Percentiles rank a stretch among this genome's conserved stretches.
Evolutionary conservation across 106 monocot genomes (phyloP).

Genomic region (Alisma plantagoaquatica): DNA sequence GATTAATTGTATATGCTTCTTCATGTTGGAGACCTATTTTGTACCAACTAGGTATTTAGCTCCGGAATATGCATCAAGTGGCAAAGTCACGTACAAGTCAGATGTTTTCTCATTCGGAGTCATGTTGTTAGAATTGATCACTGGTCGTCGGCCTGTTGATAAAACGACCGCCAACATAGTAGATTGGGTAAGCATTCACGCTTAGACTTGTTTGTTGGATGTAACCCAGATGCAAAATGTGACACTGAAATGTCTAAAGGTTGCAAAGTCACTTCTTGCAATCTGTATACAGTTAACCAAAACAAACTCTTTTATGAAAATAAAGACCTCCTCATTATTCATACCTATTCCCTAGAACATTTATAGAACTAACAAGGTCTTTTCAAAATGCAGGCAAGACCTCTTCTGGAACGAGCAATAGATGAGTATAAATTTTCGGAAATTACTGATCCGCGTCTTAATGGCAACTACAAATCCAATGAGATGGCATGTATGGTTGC

Average conservation of each 20-base stretch:
- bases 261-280: no score
- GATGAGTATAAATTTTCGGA: slow-evolving; percentile 4
- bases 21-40: no score
- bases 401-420: background rate
- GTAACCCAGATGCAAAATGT: no score
- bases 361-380: no score
- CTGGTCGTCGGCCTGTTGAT: background rate
- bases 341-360: background rate
- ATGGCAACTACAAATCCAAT: slow-evolving; percentile 2
- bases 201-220: no score
- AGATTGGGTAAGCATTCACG: slow-evolving; percentile 1
- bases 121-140: background rate
- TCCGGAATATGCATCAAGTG: background rate
- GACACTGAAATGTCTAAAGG: no score
- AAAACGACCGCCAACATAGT: background rate
- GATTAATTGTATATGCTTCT: no score
- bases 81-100: background rate
- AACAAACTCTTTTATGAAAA: background rate
- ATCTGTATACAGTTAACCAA: background rate
- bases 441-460: slow-evolving; percentile 4
- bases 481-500: slow-evolving; percentile 11
- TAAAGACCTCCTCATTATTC: background rate
- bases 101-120: background rate
- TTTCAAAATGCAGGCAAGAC: slow-evolving; percentile 9
- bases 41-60: background rate